These are phyloP conservation scores for Podospora sp. DNA, from an alignment of 495 filamentous ascomycete genomes.

Conservation along the genomic window DNA sequence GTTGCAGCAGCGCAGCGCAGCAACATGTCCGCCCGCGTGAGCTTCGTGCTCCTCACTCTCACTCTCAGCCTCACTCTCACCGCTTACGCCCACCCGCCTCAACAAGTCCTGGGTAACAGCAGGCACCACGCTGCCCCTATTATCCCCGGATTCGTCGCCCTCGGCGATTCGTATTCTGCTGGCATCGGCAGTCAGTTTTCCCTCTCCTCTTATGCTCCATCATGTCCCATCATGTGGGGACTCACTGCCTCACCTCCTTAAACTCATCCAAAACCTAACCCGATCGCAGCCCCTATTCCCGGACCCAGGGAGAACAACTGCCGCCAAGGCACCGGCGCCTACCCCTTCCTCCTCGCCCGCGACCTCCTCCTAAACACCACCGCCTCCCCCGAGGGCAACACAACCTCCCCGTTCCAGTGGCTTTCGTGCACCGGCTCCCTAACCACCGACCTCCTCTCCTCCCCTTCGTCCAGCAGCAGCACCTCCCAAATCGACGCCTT, in stretches of 20 bases:
- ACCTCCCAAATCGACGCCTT: constrained; percentile 42
- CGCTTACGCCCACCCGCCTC: background rate
- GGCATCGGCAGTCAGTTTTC: background rate
- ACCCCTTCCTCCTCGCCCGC: constrained; percentile 40
- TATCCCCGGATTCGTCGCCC: constrained; percentile 41
- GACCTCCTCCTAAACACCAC: constrained; percentile 32
- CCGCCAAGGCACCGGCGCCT: constrained; percentile 41
- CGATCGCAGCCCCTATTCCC: background rate
- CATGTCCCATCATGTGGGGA: no score
- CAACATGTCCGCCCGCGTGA: background rate
- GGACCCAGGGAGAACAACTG: constrained; percentile 42
- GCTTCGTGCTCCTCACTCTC: background rate
- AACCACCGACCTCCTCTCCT: constrained; percentile 36
- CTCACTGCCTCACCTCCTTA: no score
- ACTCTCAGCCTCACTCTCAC: background rate
- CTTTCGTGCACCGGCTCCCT: constrained; percentile 46
- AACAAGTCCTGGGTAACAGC: background rate
- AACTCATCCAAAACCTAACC: background rate
- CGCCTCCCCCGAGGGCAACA: constrained; percentile 24
- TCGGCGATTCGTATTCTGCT: constrained; percentile 47
- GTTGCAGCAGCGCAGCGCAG: background rate
- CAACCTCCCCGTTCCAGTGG: constrained; percentile 36
- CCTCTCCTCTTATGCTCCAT: background rate
- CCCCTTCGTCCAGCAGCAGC: constrained; percentile 30
- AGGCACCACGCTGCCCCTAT: background rate